Evolutionary conservation across 345 rosid genomes (phyloP).

Genomic region (Lenwebbia sp.): DNA sequence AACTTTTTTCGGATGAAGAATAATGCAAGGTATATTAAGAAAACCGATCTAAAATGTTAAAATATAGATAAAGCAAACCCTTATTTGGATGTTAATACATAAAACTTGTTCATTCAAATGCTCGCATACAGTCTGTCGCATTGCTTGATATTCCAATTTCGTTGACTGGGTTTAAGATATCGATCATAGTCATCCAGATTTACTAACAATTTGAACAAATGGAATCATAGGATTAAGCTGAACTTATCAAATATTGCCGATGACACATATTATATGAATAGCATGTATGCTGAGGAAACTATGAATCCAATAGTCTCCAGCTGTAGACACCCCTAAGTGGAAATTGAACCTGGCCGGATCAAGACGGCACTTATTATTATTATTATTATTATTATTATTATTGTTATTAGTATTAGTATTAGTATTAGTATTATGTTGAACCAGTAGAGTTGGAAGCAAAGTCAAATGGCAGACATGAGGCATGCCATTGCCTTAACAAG

Average conservation of each 20-base stretch:
- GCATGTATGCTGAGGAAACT: background rate
- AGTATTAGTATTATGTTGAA: too few relatives aligned
- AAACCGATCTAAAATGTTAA: too few relatives aligned
- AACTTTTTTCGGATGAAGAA: background rate
- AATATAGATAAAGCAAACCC: background rate
- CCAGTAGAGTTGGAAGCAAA: background rate
- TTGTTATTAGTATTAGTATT: too few relatives aligned
- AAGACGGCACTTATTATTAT: too few relatives aligned
- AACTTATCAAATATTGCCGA: background rate
- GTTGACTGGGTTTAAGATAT: background rate
- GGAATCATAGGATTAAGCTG: background rate
- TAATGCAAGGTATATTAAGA: background rate
- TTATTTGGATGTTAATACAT: background rate
- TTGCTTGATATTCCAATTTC: background rate
- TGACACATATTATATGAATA: background rate
- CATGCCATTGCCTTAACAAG: background rate
- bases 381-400: too few relatives aligned
- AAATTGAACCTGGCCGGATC: background rate
- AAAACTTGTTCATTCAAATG: background rate
- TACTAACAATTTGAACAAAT: background rate
- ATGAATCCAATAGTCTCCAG: background rate
- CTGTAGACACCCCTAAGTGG: background rate
- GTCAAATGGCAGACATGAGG: background rate
- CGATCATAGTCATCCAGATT: background rate
- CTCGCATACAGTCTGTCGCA: fast-evolving